Percentiles rank a stretch among this genome's conserved stretches.
These are phyloP conservation scores for Globisporangium solare DNA, from an alignment of 352 stramenopile species.

Conservation along the genomic window DNA sequence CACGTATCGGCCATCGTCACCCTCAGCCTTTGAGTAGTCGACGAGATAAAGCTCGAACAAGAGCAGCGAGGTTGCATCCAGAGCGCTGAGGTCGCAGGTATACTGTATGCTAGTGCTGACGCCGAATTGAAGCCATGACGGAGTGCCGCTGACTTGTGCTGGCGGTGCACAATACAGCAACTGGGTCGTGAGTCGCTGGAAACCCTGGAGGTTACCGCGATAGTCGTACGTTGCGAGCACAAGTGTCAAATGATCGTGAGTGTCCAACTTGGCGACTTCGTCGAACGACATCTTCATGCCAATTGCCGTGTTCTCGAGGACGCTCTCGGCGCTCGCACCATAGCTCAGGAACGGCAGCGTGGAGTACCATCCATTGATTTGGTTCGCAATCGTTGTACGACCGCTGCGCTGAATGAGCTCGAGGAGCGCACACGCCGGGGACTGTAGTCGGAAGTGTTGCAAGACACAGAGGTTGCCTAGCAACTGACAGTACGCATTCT, in stretches of 20 bases:
- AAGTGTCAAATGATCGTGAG: slow-evolving; percentile 74
- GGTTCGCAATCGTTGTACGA: slow-evolving; percentile 36
- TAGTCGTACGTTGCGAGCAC: slow-evolving; percentile 83
- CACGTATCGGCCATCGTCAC: slow-evolving; percentile 53
- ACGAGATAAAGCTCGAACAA: slow-evolving; percentile 92
- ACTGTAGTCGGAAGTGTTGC: slow-evolving; percentile 75
- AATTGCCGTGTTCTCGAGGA: slow-evolving; percentile 67
- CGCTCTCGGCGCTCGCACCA: slow-evolving; percentile 34
- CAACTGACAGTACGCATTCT: slow-evolving; percentile 78
- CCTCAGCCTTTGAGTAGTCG: slow-evolving; percentile 56
- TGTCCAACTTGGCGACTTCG: slow-evolving; percentile 34
- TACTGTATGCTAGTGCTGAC: slow-evolving; percentile 54
- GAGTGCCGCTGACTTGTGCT: slow-evolving; percentile 9
- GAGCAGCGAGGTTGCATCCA: slow-evolving; percentile 38
- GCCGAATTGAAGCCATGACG: slow-evolving; percentile 81
- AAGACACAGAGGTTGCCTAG: slow-evolving; percentile 93
- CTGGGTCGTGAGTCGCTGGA: slow-evolving; percentile 65
- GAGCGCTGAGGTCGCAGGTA: slow-evolving; percentile 55
- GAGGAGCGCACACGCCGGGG: slow-evolving; percentile 71
- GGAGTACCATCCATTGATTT: slow-evolving; percentile 55
- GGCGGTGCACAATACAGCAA: slow-evolving; percentile 71
- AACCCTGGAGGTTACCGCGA: slow-evolving; percentile 84
- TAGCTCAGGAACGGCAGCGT: slow-evolving; percentile 91
- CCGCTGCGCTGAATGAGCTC: slow-evolving; percentile 62
- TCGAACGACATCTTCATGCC: slow-evolving; percentile 88